phyloP scores from a whole-genome alignment of 345 rosid species.

The Populus davidiana region DNA sequence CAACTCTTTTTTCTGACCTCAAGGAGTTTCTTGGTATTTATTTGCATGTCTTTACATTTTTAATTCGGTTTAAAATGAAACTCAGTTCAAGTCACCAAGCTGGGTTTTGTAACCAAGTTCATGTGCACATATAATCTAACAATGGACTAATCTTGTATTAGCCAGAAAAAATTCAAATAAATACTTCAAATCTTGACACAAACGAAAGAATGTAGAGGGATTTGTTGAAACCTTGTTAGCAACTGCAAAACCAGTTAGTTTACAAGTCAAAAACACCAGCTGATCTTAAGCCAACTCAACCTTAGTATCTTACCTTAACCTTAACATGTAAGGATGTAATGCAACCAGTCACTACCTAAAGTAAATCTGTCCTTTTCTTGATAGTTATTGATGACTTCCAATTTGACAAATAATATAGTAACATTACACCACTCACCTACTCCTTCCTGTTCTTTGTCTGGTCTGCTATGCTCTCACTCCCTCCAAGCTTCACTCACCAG shows the following conservation, averaged over 20 bases:
- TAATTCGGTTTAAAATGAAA: no score
- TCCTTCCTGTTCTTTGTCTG: neutral
- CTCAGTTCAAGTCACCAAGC: no score
- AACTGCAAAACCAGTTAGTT: no score
- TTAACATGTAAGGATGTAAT: neutral
- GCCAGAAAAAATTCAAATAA: no score
- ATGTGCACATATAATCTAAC: no score
- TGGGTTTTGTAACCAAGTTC: no score
- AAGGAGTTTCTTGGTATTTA: no score
- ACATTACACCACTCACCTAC: conserved; percentile 6
- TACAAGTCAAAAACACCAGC: no score
- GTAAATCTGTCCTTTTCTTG: neutral
- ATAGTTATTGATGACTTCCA: neutral
- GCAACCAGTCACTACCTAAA: neutral
- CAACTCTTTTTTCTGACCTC: no score
- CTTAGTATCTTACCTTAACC: no score
- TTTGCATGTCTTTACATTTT: no score
- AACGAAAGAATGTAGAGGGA: neutral
- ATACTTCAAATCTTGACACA: neutral
- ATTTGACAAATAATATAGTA: neutral
- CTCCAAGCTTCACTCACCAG: neutral
- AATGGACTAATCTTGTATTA: no score
- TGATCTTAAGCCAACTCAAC: neutral
- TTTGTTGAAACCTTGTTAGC: neutral
- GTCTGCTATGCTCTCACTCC: neutral